Conservation (phyloP, 192 early-diverging fungal genomes). For the Dispira parvispora region DNA sequence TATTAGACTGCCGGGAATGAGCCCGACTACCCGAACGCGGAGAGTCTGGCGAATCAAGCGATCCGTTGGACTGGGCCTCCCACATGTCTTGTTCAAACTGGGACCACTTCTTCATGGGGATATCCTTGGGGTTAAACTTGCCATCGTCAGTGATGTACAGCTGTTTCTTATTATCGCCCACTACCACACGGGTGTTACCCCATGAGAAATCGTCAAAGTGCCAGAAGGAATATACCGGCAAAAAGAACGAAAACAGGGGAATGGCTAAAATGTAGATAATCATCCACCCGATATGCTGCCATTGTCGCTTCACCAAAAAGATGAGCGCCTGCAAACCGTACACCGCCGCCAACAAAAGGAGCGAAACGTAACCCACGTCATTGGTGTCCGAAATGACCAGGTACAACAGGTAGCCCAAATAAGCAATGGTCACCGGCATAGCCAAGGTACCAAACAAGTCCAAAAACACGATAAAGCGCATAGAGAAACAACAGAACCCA, state of each 20-base stretch:
- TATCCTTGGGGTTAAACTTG: slow-evolving; percentile 69
- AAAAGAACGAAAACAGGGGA: slow-evolving; percentile 81
- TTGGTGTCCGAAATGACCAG: slow-evolving; percentile 39
- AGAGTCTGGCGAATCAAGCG: slow-evolving; percentile 19
- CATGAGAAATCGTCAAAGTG: slow-evolving; percentile 98
- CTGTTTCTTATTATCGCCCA: slow-evolving; percentile 49
- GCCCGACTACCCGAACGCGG: not conserved
- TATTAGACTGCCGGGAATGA: not conserved
- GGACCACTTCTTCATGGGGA: slow-evolving; percentile 75
- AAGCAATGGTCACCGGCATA: slow-evolving; percentile 64
- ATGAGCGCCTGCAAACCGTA: slow-evolving; percentile 83
- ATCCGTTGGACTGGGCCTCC: slow-evolving; percentile 37
- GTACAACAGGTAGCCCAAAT: slow-evolving; percentile 61
- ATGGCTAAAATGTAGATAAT: slow-evolving; percentile 76
- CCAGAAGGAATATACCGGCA: slow-evolving; percentile 94
- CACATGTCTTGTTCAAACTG: slow-evolving; percentile 70
- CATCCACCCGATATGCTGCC: slow-evolving; percentile 74
- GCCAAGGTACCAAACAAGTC: slow-evolving; percentile 74
- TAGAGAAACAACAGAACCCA: slow-evolving; percentile 93
- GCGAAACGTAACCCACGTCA: slow-evolving; percentile 60
- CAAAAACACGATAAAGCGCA: slow-evolving; percentile 90
- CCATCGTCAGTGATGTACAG: slow-evolving; percentile 51
- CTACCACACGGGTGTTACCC: slow-evolving; percentile 85
- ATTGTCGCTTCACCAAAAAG: slow-evolving; percentile 60
- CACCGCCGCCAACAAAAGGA: slow-evolving; percentile 61